Conservation (phyloP, 1,139 yeast genomes). For the Candida sanyaensis region DNA sequence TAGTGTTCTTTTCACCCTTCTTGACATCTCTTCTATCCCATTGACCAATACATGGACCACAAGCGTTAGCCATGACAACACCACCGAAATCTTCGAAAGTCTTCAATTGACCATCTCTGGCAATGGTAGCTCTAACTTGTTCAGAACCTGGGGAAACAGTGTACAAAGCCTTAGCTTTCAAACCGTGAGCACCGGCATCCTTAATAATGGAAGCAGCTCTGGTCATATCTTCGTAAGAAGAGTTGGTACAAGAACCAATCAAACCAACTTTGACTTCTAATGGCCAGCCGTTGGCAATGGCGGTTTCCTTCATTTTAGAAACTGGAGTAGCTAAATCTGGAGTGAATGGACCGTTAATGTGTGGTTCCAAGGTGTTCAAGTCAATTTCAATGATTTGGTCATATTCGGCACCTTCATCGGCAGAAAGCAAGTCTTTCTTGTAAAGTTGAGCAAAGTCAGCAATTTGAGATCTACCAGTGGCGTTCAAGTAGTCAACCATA, state of each 20-base stretch:
- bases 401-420: slow-evolving; percentile 82
- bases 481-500: slow-evolving; percentile 80
- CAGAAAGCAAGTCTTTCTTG: slow-evolving; percentile 61
- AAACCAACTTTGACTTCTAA: slow-evolving; percentile 79
- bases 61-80: slow-evolving; percentile 90
- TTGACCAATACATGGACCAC: slow-evolving; percentile 99
- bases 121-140: slow-evolving; percentile 95
- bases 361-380: slow-evolving; percentile 76
- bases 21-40: slow-evolving; percentile 86
- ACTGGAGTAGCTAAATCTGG: slow-evolving; percentile 92
- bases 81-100: slow-evolving; percentile 87
- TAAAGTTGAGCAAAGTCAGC: slow-evolving; percentile 73
- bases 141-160: slow-evolving; percentile 99
- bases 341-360: slow-evolving; percentile 92
- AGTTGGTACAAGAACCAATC: slow-evolving; percentile 97
- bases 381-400: slow-evolving; percentile 83
- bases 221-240: slow-evolving; percentile 97
- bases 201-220: slow-evolving; percentile 85
- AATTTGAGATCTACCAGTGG: slow-evolving; percentile 80
- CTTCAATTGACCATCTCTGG: slow-evolving; percentile 85
- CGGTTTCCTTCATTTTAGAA: slow-evolving; percentile 64
- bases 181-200: slow-evolving; percentile 83
- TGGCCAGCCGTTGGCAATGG: slow-evolving; percentile 79
- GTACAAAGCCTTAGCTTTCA: slow-evolving; percentile 90
- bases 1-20: slow-evolving; percentile 73